These are phyloP conservation scores for Phytomonas sp. DNA, from an alignment of 208 protist species.

Conservation along the genomic window DNA sequence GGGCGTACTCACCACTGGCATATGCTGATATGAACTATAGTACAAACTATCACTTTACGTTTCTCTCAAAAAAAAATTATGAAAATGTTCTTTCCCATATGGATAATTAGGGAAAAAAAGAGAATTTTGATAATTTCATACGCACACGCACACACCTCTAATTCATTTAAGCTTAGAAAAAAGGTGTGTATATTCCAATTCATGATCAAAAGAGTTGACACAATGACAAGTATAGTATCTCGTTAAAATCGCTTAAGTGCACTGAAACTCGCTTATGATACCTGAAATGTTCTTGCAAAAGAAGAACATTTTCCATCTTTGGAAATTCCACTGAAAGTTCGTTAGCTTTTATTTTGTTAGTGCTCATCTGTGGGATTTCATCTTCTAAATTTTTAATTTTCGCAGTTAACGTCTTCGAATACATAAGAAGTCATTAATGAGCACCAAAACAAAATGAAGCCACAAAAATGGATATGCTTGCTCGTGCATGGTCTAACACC, in stretches of 20 bases:
- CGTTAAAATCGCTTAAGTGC: background rate
- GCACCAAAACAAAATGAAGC: background rate
- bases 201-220: background rate
- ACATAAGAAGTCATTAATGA: background rate
- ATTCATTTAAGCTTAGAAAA: background rate
- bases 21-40: conserved; percentile 3
- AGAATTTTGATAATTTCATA: background rate
- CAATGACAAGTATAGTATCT: background rate
- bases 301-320: background rate
- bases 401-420: background rate
- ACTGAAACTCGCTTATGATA: background rate
- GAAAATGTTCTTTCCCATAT: background rate
- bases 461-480: background rate
- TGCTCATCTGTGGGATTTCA: background rate
- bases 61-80: background rate
- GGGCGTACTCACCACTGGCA: conserved; percentile 38
- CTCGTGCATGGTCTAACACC: background rate
- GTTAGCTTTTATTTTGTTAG: background rate
- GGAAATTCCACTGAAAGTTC: background rate
- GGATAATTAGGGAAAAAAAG: background rate
- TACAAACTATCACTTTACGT: background rate
- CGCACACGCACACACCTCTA: background rate
- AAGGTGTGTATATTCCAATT: background rate
- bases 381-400: background rate
- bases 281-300: background rate